phyloP scores from a whole-genome alignment of 495 filamentous ascomycete species.

The Penicillium chermesinum region DNA sequence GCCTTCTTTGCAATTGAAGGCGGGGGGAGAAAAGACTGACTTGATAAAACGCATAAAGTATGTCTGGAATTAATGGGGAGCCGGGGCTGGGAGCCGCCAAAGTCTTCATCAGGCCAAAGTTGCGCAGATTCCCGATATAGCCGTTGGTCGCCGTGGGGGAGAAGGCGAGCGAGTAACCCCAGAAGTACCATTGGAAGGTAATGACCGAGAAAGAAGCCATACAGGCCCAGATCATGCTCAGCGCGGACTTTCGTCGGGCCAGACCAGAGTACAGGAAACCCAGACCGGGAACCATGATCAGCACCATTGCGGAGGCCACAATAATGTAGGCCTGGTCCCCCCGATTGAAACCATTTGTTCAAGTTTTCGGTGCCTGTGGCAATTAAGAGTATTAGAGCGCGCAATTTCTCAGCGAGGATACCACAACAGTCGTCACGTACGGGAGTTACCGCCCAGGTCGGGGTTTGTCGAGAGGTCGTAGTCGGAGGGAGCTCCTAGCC shows the following conservation, averaged over 20 bases:
- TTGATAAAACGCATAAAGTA: slow-evolving; percentile 67
- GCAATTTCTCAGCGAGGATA: too few species aligned
- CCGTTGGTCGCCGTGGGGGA: slow-evolving; percentile 58
- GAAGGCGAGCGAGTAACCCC: slow-evolving; percentile 69
- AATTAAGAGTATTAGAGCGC: background rate
- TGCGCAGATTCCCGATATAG: slow-evolving; percentile 61
- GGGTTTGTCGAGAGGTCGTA: slow-evolving; percentile 68
- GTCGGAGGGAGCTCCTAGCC: slow-evolving; percentile 67
- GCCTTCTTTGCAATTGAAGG: too few species aligned
- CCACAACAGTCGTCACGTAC: too few species aligned
- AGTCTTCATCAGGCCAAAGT: slow-evolving; percentile 63
- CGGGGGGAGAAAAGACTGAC: slow-evolving; percentile 36
- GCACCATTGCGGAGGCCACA: slow-evolving; percentile 86
- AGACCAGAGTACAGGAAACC: slow-evolving; percentile 66
- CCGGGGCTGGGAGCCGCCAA: slow-evolving; percentile 59
- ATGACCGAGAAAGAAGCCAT: slow-evolving; percentile 61
- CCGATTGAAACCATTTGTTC: slow-evolving; percentile 79
- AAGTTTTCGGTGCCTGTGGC: slow-evolving; percentile 67
- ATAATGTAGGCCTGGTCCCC: slow-evolving; percentile 87
- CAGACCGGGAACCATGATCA: slow-evolving; percentile 80
- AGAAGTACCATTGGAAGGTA: slow-evolving; percentile 73
- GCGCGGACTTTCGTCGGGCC: slow-evolving; percentile 58
- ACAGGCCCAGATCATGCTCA: slow-evolving; percentile 68
- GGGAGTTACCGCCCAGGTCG: slow-evolving; percentile 71
- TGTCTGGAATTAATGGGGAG: slow-evolving; percentile 55